Conservation (phyloP, 225 moss, liverwort and hornwort species). For the Pseudoscleropodium purum region DNA sequence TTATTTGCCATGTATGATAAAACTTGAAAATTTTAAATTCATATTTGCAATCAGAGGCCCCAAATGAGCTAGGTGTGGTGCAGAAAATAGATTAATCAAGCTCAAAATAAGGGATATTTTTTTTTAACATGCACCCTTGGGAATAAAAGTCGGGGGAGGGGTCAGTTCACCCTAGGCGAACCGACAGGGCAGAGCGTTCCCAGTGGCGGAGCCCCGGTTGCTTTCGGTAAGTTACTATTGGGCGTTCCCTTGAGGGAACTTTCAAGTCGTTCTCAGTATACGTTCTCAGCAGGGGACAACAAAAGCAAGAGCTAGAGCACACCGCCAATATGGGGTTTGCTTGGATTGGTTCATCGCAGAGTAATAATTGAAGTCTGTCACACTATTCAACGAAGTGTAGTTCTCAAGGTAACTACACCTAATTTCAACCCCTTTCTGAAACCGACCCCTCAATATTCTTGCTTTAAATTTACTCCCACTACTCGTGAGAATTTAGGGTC, state of each 20-base stretch:
- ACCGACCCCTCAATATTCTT: neutral
- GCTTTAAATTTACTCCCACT: neutral
- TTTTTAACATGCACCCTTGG: too few species aligned
- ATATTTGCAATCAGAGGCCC: too few species aligned
- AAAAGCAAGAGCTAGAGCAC: neutral
- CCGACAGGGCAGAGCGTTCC: neutral
- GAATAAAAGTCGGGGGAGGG: too few species aligned
- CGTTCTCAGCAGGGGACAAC: neutral
- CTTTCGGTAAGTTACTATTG: neutral
- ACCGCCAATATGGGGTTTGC: neutral
- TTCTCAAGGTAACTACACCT: neutral
- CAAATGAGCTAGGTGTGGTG: rapidly evolving
- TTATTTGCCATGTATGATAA: too few species aligned
- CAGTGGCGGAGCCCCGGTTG: neutral
- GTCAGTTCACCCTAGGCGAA: too few species aligned
- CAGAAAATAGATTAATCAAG: too few species aligned
- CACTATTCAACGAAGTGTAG: neutral
- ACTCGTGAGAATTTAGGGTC: neutral
- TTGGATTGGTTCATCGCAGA: neutral
- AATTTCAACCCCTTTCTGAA: neutral
- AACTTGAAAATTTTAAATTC: too few species aligned
- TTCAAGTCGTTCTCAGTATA: neutral
- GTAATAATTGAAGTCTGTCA: neutral
- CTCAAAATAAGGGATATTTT: too few species aligned
- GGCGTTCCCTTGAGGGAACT: neutral